Base-by-base conservation (phyloP, 495 filamentous ascomycete genomes). In the Penicillium crystallinum region DNA sequence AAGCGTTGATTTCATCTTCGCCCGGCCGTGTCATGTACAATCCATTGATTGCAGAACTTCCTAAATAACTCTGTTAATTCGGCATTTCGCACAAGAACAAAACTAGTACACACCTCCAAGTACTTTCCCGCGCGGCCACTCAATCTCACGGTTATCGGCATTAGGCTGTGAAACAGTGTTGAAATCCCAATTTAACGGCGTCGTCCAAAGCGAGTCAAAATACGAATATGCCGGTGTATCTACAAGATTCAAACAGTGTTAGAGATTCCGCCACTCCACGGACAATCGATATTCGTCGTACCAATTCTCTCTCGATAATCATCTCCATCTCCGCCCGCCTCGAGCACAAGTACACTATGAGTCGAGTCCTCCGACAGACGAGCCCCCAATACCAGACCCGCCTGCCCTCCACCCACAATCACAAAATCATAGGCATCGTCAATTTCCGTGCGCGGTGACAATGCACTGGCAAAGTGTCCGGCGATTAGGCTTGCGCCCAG, bases 351-450 rank as follows among this genome's bases (percentile, higher is more conserved):
- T 1, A 76, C 71, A 10, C 54, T 67, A 31, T 71, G 61, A 53
- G 64, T 66, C 7, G 49, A 43, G 27, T 66, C 50, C 50, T 66
- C 56, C 8, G 59, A 63, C 21, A 64, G 41, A 14, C 62, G 60
- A 18, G 40, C 55, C 29, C 59, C 61, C 19, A 66, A 35, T 11
- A 67, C 62, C 19, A 72, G 66, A 59, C 73, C 64, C 46, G 69
- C 52, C 57, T 69, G 55, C 54, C 72, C 66, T 19, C 73, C 75
- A 12, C 77, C 75, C 6, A 75, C 66, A 40, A 78, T 65, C 37
- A 80, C 63, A 58, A 77, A 79, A 41, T 77, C 75, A 34, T 78
- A 79, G 1, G 60, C 49, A 30, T 63, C 58, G 6, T 53, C 51
- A 30, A 67, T 66, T 49, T 62, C 30, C 19, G 64, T 64, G 30